phyloP scores from a whole-genome alignment of 257 asterid species.

The Leonotis leonurus region DNA sequence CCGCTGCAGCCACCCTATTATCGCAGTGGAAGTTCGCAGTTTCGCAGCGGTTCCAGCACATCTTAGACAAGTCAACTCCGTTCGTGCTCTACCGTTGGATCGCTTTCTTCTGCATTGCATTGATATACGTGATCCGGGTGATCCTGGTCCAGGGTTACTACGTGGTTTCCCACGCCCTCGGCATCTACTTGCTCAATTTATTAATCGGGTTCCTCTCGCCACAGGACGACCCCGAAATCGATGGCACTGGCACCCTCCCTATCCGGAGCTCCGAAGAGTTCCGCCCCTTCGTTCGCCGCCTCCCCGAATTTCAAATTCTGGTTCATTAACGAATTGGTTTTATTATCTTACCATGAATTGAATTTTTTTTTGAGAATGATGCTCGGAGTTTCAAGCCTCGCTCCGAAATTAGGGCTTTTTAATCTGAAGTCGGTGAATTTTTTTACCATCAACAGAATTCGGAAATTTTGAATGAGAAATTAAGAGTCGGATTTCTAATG shows the following conservation, averaged over 20 bases:
- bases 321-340: constrained; percentile 33
- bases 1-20: constrained; percentile 13
- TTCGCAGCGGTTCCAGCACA: constrained; percentile 45
- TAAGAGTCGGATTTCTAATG: not conserved
- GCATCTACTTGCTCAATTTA: constrained; percentile 44
- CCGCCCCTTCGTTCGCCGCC: constrained; percentile 65
- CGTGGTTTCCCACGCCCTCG: constrained; percentile 55
- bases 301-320: constrained; percentile 56
- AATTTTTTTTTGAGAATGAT: too few species aligned
- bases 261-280: constrained; percentile 47
- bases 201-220: constrained; percentile 51
- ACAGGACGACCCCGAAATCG: constrained; percentile 46
- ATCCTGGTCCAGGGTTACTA: constrained; percentile 47
- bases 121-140: constrained; percentile 44
- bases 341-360: too few species aligned
- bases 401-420: constrained; percentile 20
- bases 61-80: constrained; percentile 49
- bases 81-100: constrained; percentile 49
- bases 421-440: not conserved
- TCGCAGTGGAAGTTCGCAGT: constrained; percentile 22
- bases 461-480: too few species aligned
- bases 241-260: constrained; percentile 35
- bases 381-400: too few species aligned
- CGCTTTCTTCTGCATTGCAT: constrained; percentile 39
- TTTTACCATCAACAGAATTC: too few species aligned